Conservation (phyloP, 116 monocot species). For the Dioscorea cayenensis region DNA sequence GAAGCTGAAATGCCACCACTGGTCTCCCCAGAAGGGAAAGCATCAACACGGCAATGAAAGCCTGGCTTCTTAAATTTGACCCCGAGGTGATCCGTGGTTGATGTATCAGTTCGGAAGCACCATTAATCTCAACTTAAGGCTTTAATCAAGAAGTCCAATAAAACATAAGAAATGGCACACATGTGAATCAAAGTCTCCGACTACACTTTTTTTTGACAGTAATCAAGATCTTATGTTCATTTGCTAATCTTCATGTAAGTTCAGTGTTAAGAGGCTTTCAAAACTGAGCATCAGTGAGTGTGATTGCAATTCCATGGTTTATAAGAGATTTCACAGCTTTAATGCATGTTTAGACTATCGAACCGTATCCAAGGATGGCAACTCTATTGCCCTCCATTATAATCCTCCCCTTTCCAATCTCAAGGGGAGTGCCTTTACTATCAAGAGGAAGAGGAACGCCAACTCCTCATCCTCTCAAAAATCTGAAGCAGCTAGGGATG, state of each 20-base stretch:
- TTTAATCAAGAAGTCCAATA: conserved; percentile 54
- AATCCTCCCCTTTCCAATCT: conserved; percentile 70
- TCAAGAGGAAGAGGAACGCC: conserved; percentile 41
- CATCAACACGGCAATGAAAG: conserved; percentile 55
- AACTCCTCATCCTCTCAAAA: conserved; percentile 51
- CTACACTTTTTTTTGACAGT: conserved; percentile 62
- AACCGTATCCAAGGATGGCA: conserved; percentile 59
- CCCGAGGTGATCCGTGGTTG: conserved; percentile 71
- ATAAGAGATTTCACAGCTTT: conserved; percentile 36
- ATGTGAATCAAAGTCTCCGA: conserved; percentile 70
- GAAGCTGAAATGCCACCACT: conserved; percentile 52
- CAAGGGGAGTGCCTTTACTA: conserved; percentile 51
- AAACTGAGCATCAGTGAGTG: conserved; percentile 62
- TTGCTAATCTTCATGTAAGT: conserved; percentile 39
- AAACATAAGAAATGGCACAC: conserved; percentile 49
- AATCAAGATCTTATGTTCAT: conserved; percentile 54
- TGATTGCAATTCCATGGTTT: conserved; percentile 26
- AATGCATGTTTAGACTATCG: conserved; percentile 58
- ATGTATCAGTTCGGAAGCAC: conserved; percentile 87
- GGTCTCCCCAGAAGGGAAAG: conserved; percentile 62
- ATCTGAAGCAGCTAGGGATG: conserved; percentile 63
- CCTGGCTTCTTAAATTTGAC: conserved; percentile 80
- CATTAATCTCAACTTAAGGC: conserved; percentile 73
- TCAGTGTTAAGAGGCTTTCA: conserved; percentile 66
- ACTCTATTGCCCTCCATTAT: conserved; percentile 51